A percentile compares a stretch with the other conserved stretches of the same genome.
Evolutionary conservation across 2,329 filamentous ascomycete species (phyloP).

Genomic region (Epichloe gansuensis): DNA sequence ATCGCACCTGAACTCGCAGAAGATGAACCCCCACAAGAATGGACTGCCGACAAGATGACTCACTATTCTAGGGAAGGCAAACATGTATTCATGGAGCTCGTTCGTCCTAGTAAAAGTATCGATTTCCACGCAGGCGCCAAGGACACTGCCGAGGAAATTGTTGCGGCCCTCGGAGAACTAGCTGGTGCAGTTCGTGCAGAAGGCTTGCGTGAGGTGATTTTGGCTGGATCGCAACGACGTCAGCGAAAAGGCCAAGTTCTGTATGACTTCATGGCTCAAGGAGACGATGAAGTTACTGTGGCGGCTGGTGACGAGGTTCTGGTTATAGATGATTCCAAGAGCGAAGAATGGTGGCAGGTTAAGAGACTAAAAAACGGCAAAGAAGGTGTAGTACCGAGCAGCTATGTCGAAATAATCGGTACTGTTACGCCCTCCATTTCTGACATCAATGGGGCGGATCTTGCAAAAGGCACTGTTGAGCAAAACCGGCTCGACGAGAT

Average conservation of each 20-base stretch:
- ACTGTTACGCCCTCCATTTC: conserved; percentile 40
- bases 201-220: conserved; percentile 71
- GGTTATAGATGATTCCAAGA: conserved; percentile 78
- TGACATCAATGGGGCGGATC: conserved; percentile 31
- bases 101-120: conserved; percentile 83
- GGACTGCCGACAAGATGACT: conserved; percentile 89
- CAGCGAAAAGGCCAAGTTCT: conserved; percentile 77
- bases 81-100: conserved; percentile 89
- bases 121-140: conserved; percentile 97
- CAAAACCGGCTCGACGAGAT: conserved; percentile 72
- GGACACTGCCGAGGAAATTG: conserved; percentile 91
- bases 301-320: conserved; percentile 81
- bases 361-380: conserved; percentile 80
- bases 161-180: conserved; percentile 74
- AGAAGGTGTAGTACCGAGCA: conserved; percentile 91
- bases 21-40: conserved; percentile 79
- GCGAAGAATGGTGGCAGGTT: conserved; percentile 98
- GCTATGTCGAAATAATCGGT: conserved; percentile 83
- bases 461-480: conserved; percentile 54
- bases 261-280: conserved; percentile 94
- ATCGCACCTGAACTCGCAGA: conserved; percentile 75
- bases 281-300: conserved; percentile 92
- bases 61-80: conserved; percentile 97
- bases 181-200: conserved; percentile 76
- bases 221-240: conserved; percentile 55